A percentile compares a stretch with the other conserved stretches of the same genome.
Evolutionary conservation across 2,329 filamentous ascomycete genomes (phyloP).

Genomic region (Massarina eburnea): DNA sequence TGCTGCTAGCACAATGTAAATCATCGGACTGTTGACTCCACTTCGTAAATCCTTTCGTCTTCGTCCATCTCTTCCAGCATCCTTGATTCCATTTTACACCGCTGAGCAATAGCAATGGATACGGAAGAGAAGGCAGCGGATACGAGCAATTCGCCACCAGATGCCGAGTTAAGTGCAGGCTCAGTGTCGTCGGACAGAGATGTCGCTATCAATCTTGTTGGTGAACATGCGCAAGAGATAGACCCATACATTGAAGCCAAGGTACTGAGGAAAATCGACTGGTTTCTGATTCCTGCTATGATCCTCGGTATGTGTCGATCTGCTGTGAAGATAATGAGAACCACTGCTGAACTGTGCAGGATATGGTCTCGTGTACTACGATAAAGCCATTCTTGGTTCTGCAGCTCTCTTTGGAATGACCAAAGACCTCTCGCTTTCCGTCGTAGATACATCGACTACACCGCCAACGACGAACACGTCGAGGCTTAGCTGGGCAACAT

Average conservation of each 20-base stretch:
- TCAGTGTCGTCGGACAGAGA: conserved; percentile 50
- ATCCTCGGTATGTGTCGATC: conserved; percentile 37
- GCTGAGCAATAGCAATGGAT: neutral
- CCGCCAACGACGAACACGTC: conserved; percentile 64
- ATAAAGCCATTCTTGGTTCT: conserved; percentile 74
- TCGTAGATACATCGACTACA: conserved; percentile 53
- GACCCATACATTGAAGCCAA: conserved; percentile 58
- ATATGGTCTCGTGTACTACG: conserved; percentile 70
- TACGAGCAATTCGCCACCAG: conserved; percentile 11
- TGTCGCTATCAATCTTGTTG: conserved; percentile 61
- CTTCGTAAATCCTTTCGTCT: neutral
- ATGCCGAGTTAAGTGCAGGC: conserved; percentile 19
- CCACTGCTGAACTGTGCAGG: conserved; percentile 32
- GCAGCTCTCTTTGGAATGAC: conserved; percentile 78
- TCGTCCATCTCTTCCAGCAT: neutral
- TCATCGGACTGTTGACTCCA: neutral
- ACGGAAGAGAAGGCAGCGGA: conserved; percentile 16
- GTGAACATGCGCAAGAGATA: conserved; percentile 56
- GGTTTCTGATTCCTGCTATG: conserved; percentile 69
- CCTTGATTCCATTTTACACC: neutral
- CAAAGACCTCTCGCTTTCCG: conserved; percentile 61
- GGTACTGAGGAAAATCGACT: conserved; percentile 67
- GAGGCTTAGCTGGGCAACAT: conserved; percentile 74
- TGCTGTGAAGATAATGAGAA: neutral
- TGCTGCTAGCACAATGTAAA: neutral